Conservation (phyloP, 345 rosid species). For the Abelmoschus esculentus region DNA sequence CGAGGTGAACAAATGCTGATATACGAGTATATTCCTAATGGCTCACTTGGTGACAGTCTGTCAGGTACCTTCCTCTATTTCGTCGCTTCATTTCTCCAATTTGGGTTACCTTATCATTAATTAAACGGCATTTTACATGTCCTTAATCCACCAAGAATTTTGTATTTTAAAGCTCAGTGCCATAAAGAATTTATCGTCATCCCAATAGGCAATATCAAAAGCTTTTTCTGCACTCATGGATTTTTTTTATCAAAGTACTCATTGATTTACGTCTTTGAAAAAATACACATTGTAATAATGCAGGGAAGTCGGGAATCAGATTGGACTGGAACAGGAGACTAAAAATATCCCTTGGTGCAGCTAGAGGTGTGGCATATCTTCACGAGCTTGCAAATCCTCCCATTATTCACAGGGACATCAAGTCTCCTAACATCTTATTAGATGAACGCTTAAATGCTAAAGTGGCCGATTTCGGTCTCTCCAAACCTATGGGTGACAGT, state of each 20-base stretch:
- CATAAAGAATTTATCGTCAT: not conserved
- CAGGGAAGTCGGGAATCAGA: conserved; percentile 75
- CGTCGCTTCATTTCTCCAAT: no score
- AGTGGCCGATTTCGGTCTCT: conserved; percentile 91
- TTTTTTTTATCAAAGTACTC: not conserved
- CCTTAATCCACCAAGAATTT: not conserved
- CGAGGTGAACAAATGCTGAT: conserved; percentile 66
- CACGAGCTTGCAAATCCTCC: conserved; percentile 97
- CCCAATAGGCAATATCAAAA: no score
- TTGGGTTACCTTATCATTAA: not conserved
- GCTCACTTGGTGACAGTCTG: conserved; percentile 50
- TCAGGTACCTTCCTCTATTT: conserved; percentile 38
- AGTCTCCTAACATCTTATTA: conserved; percentile 70
- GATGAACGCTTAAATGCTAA: conserved; percentile 76
- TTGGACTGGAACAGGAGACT: conserved; percentile 79
- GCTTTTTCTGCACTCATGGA: not conserved
- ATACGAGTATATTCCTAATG: conserved; percentile 67
- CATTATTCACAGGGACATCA: conserved; percentile 87
- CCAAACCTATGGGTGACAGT: conserved; percentile 50
- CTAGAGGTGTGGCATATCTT: conserved; percentile 75
- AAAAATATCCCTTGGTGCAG: conserved; percentile 67
- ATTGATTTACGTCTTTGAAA: not conserved
- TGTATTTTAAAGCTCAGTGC: not conserved
- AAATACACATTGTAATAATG: not conserved
- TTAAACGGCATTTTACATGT: not conserved